These are phyloP conservation scores for Diplogelasinospora grovesii DNA, from an alignment of 495 filamentous ascomycete genomes.

Conservation along the genomic window DNA sequence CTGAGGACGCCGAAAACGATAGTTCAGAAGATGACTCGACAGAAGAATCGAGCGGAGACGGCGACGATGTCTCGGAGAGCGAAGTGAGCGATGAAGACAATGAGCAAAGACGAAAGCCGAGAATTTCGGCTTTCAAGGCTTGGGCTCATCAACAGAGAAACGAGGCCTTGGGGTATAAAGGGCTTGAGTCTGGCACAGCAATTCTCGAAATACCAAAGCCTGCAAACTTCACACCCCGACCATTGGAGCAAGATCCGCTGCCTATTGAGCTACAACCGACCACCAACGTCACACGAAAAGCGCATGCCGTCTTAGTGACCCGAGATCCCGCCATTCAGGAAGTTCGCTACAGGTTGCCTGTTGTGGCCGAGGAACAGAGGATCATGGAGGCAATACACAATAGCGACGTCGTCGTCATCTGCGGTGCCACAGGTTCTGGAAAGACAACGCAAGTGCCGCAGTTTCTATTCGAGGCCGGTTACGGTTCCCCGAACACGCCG, in stretches of 20 bases:
- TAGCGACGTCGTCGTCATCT: constrained; percentile 82
- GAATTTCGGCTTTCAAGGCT: constrained; percentile 75
- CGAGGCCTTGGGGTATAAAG: constrained; percentile 52
- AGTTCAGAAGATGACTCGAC: background rate
- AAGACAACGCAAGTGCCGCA: constrained; percentile 97
- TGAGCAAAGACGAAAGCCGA: constrained; percentile 23
- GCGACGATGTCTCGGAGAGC: constrained; percentile 12
- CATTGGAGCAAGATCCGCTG: constrained; percentile 65
- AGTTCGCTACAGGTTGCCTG: constrained; percentile 71
- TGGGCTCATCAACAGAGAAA: constrained; percentile 89
- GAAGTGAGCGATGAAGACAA: constrained; percentile 25
- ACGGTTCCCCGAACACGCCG: constrained; percentile 66
- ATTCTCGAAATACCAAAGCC: constrained; percentile 38
- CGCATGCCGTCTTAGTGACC: constrained; percentile 66
- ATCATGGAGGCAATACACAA: constrained; percentile 98
- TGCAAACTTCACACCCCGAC: constrained; percentile 51
- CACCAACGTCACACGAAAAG: constrained; percentile 59
- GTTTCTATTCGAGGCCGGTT: constrained; percentile 90
- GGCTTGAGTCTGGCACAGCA: constrained; percentile 20
- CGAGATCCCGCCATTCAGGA: constrained; percentile 68
- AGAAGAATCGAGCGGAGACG: constrained; percentile 8
- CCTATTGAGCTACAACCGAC: constrained; percentile 66
- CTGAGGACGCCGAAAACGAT: background rate
- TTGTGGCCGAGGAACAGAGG: constrained; percentile 91
- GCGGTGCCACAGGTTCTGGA: constrained; percentile 90